Evolutionary conservation across 495 filamentous ascomycete genomes (phyloP).

Genomic region (Penicillium samsonianum): DNA sequence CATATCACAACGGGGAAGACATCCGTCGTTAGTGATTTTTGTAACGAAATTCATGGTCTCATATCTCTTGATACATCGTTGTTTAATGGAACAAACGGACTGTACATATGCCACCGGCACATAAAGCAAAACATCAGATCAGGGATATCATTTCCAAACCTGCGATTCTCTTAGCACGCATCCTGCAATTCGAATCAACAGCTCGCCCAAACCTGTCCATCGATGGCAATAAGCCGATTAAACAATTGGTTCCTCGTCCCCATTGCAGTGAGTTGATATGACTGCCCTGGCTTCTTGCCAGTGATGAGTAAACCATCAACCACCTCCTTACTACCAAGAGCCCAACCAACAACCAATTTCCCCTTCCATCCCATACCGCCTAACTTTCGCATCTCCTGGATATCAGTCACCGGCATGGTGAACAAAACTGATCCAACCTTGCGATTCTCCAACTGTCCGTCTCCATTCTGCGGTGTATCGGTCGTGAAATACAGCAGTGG

Average conservation of each 20-base stretch:
- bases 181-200: slow-evolving; percentile 52
- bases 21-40: neutral
- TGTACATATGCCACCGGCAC: neutral
- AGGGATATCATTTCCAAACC: slow-evolving; percentile 22
- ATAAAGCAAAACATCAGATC: neutral
- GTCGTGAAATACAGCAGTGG: slow-evolving; percentile 49
- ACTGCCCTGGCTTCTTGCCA: slow-evolving; percentile 51
- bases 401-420: slow-evolving; percentile 55
- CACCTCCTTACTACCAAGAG: slow-evolving; percentile 68
- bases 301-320: slow-evolving; percentile 74
- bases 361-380: slow-evolving; percentile 88
- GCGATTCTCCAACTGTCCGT: slow-evolving; percentile 41
- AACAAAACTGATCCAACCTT: slow-evolving; percentile 41
- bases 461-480: slow-evolving; percentile 31
- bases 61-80: neutral
- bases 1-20: too few relatives aligned
- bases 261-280: slow-evolving; percentile 68
- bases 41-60: too few relatives aligned
- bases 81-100: neutral
- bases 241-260: slow-evolving; percentile 78
- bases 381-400: slow-evolving; percentile 73
- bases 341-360: slow-evolving; percentile 83
- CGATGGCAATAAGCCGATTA: slow-evolving; percentile 79
- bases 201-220: slow-evolving; percentile 84
- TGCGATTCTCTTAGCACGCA: slow-evolving; percentile 26